Conservation (phyloP, 139 green algal genomes). For the Chlorella sp. region DNA sequence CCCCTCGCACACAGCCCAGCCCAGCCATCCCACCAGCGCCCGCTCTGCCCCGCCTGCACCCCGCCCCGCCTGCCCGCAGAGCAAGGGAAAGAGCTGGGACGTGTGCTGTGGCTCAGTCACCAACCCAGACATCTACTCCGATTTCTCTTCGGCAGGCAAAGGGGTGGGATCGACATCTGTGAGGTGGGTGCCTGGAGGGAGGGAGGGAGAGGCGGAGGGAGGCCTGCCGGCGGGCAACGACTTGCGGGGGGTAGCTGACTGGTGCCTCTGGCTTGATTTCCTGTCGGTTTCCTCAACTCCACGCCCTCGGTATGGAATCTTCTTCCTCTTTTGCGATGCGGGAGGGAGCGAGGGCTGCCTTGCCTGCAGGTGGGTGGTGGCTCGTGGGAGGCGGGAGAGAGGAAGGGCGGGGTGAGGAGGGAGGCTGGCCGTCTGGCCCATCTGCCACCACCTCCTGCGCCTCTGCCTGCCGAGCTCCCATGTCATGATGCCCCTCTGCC, state of each 20-base stretch:
- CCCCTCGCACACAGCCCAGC: background rate
- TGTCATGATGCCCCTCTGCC: too few relatives aligned
- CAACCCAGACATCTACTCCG: background rate
- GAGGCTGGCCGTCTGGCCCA: too few relatives aligned
- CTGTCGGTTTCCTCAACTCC: too few relatives aligned
- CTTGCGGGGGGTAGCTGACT: background rate
- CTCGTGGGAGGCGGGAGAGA: too few relatives aligned
- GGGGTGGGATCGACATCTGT: background rate
- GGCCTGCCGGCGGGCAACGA: too few relatives aligned
- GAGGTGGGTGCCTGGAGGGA: too few relatives aligned
- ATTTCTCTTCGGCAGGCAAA: background rate
- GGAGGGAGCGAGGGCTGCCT: background rate
- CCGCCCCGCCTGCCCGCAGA: background rate
- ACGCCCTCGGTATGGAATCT: too few relatives aligned
- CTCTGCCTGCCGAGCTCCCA: too few relatives aligned
- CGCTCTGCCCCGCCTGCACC: background rate
- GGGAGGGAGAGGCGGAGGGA: too few relatives aligned
- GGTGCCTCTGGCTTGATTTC: too few relatives aligned
- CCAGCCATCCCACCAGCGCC: too few relatives aligned
- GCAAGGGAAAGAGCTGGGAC: background rate
- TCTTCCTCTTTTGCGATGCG: background rate
- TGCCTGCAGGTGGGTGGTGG: background rate
- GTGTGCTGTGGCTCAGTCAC: background rate
- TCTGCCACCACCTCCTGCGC: too few relatives aligned
- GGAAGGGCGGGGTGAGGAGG: background rate